A percentile compares a stretch with the other conserved stretches of the same genome.
Conservation (phyloP, 371 early-diverging fungal genomes). For the Thermomucor indicae-seudaticae region DNA sequence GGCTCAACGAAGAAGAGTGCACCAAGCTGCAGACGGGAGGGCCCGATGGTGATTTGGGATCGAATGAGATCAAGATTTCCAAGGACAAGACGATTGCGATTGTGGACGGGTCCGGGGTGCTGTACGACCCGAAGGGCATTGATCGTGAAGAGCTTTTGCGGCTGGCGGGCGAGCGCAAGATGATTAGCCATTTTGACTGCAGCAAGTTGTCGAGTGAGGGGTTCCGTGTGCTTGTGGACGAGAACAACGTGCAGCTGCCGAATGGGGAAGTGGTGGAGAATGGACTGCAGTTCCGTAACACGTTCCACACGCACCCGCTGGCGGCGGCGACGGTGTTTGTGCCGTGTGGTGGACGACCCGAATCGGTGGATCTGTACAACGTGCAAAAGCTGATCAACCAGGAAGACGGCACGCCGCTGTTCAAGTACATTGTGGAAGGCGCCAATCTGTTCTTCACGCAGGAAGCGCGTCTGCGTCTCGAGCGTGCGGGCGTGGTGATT, state of each 20-base stretch:
- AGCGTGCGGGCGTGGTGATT: conserved; percentile 88
- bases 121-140: conserved; percentile 91
- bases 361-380: conserved; percentile 93
- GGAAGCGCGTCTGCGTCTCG: conserved; percentile 94
- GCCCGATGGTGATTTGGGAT: conserved; percentile 97
- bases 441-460: conserved; percentile 98
- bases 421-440: conserved; percentile 98
- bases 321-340: conserved; percentile 91
- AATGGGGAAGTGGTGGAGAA: conserved; percentile 84
- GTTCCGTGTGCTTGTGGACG: conserved; percentile 93
- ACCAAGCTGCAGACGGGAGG: conserved; percentile 97
- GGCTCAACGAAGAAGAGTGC: conserved; percentile 71
- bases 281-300: conserved; percentile 93
- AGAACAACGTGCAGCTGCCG: conserved; percentile 82
- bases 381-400: conserved; percentile 69
- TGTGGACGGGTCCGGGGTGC: conserved; percentile 95
- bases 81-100: conserved; percentile 92
- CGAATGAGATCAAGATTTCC: conserved; percentile 98
- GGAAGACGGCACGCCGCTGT: conserved; percentile 79
- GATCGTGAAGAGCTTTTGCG: conserved; percentile 81
- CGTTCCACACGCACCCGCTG: conserved; percentile 86
- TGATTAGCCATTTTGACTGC: conserved; percentile 87
- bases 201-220: conserved; percentile 76
- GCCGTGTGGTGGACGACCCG: conserved; percentile 98
- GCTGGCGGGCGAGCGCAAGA: conserved; percentile 78